These are phyloP conservation scores for Thielaviopsis populi DNA, from an alignment of 2,329 filamentous ascomycete genomes.

Conservation along the genomic window DNA sequence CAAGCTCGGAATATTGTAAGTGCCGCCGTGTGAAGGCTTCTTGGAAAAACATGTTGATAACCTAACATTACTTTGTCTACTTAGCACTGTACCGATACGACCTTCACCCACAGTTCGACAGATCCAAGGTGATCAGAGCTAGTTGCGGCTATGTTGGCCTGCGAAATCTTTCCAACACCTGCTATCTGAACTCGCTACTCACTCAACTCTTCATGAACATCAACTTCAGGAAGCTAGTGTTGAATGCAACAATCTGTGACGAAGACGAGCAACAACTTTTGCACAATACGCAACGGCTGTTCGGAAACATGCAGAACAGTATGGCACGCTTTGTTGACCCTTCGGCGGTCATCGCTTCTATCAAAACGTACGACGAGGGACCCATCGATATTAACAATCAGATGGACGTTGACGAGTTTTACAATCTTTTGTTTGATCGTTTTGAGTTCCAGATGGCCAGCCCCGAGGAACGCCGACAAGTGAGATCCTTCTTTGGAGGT, in stretches of 20 bases:
- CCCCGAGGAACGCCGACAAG: slow-evolving; percentile 50
- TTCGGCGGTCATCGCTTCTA: slow-evolving; percentile 52
- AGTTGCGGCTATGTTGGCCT: slow-evolving; percentile 74
- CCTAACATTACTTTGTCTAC: background rate
- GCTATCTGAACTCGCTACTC: slow-evolving; percentile 88
- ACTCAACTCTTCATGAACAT: slow-evolving; percentile 95
- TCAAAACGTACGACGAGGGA: slow-evolving; percentile 69
- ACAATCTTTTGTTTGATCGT: slow-evolving; percentile 80
- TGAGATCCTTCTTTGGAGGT: slow-evolving; percentile 79
- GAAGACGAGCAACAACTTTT: slow-evolving; percentile 51
- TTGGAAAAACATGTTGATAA: background rate
- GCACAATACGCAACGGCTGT: slow-evolving; percentile 62
- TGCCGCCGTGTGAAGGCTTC: background rate
- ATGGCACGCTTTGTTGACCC: slow-evolving; percentile 62
- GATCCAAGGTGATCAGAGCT: slow-evolving; percentile 53
- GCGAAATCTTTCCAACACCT: slow-evolving; percentile 88
- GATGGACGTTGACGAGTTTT: slow-evolving; percentile 98
- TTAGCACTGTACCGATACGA: slow-evolving; percentile 44
- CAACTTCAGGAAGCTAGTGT: slow-evolving; percentile 71
- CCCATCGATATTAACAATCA: slow-evolving; percentile 76
- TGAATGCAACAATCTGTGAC: slow-evolving; percentile 45
- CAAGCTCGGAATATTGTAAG: slow-evolving; percentile 5
- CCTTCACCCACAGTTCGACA: slow-evolving; percentile 46
- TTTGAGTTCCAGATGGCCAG: slow-evolving; percentile 70
- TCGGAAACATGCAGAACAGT: slow-evolving; percentile 73